phyloP scores from a whole-genome alignment of 1,139 yeast species.

The Yamadazyma blattariae region DNA sequence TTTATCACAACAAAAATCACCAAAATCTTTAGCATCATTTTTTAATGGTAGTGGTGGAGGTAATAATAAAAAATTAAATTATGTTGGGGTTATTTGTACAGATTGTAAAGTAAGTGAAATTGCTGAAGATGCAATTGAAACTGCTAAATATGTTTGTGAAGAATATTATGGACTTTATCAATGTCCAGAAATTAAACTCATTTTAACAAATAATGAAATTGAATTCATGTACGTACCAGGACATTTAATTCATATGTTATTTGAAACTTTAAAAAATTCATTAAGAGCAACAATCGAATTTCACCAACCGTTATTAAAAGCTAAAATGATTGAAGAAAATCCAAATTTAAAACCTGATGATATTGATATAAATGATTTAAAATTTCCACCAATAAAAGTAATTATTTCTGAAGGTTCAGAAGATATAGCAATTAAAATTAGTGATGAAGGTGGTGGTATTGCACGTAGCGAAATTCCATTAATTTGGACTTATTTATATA shows the following conservation, averaged over 20 bases:
- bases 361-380: slow-evolving; percentile 59
- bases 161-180: slow-evolving; percentile 82
- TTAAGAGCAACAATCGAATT: slow-evolving; percentile 82
- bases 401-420: slow-evolving; percentile 90
- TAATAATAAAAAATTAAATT: slow-evolving; percentile 36
- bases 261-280: slow-evolving; percentile 81
- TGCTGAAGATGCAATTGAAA: slow-evolving; percentile 82
- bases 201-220: slow-evolving; percentile 64
- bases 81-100: slow-evolving; percentile 84
- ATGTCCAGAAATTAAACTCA: slow-evolving; percentile 75
- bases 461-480: slow-evolving; percentile 81
- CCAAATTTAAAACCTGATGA: slow-evolving; percentile 41
- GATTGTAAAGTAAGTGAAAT: slow-evolving; percentile 76
- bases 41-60: slow-evolving; percentile 30
- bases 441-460: slow-evolving; percentile 95
- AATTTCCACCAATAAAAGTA: slow-evolving; percentile 81
- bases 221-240: slow-evolving; percentile 89
- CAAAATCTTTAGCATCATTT: slow-evolving; percentile 34
- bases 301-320: slow-evolving; percentile 47
- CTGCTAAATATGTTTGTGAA: slow-evolving; percentile 83
- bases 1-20: slow-evolving; percentile 57
- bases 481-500: slow-evolving; percentile 89
- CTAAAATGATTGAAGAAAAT: slow-evolving; percentile 37
- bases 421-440: slow-evolving; percentile 88
- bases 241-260: slow-evolving; percentile 83